Conservation (phyloP, 225 moss, liverwort and hornwort genomes). For the Marchantia polymorpha region DNA sequence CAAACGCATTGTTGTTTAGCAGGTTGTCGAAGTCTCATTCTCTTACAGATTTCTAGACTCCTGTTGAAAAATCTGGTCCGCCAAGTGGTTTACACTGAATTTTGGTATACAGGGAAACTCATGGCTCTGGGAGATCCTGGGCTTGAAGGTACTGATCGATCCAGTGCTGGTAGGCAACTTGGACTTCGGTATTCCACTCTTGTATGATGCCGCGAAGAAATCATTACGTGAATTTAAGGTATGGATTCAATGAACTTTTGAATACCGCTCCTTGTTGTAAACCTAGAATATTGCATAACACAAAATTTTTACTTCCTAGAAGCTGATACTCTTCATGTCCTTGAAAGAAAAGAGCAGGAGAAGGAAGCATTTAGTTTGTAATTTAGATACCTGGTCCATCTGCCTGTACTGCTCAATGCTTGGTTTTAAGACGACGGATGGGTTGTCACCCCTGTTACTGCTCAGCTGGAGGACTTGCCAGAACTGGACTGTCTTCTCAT, state of each 20-base stretch:
- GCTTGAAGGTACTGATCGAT: constrained; percentile 75
- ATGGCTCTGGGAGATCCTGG: constrained; percentile 77
- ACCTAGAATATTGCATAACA: no score
- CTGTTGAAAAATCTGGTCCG: no score
- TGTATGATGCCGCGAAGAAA: constrained; percentile 79
- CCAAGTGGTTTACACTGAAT: background rate
- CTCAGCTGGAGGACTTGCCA: constrained; percentile 82
- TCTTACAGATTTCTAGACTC: background rate
- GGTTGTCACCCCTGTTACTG: background rate
- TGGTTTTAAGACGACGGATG: background rate
- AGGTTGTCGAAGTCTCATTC: background rate
- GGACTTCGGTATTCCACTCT: constrained; percentile 82
- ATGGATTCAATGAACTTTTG: no score
- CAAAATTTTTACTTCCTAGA: no score
- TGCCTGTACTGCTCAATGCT: background rate
- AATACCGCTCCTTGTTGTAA: no score
- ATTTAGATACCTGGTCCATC: background rate
- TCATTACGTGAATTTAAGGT: constrained; percentile 58
- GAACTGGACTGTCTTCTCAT: constrained; percentile 80
- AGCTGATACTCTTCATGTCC: no score
- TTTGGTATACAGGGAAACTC: constrained; percentile 66
- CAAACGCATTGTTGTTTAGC: no score
- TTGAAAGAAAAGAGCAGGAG: no score
- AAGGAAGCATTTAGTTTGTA: background rate
- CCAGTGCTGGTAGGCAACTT: constrained; percentile 92